phyloP scores from a whole-genome alignment of 768 basidiomycete species.

The Epithele typhae region DNA sequence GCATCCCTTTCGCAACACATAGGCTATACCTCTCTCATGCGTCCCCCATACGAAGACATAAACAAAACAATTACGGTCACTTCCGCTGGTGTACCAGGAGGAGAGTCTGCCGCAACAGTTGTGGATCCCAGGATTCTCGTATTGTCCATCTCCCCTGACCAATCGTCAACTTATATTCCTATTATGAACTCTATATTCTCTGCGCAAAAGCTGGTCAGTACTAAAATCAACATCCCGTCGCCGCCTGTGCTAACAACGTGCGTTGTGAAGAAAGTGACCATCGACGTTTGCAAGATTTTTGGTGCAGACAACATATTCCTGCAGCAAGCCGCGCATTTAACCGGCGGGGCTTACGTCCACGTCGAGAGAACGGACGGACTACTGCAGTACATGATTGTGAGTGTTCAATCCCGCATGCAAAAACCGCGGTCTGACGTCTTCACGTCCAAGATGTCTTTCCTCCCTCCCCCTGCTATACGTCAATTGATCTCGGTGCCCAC shows the following conservation, averaged over 20 bases:
- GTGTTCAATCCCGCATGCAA: constrained; percentile 14
- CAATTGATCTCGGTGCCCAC: constrained; percentile 79
- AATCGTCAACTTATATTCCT: constrained; percentile 89
- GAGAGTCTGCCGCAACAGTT: constrained; percentile 30
- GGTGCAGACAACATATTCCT: constrained; percentile 91
- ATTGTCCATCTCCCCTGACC: constrained; percentile 89
- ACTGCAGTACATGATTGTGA: constrained; percentile 87
- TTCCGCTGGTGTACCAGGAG: constrained; percentile 23
- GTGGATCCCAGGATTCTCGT: constrained; percentile 63
- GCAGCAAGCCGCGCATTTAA: constrained; percentile 95
- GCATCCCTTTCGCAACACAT: constrained; percentile 13
- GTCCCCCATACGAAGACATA: constrained; percentile 54
- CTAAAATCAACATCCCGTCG: no score
- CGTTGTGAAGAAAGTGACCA: constrained; percentile 77
- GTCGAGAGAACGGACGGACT: constrained; percentile 77
- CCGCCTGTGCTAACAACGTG: no score
- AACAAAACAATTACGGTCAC: constrained; percentile 45
- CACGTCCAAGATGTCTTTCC: constrained; percentile 76
- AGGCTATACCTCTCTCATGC: constrained; percentile 23
- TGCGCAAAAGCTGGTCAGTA: constrained; percentile 87
- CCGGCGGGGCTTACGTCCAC: constrained; percentile 89
- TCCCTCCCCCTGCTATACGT: constrained; percentile 67
- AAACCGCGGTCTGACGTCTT: constrained; percentile 30
- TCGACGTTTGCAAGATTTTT: constrained; percentile 92
- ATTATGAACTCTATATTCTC: constrained; percentile 99